Percentiles rank a stretch among this genome's conserved stretches.
phyloP scores from a whole-genome alignment of 2,329 filamentous ascomycete species.

The Purpureocillium lavendulum region DNA sequence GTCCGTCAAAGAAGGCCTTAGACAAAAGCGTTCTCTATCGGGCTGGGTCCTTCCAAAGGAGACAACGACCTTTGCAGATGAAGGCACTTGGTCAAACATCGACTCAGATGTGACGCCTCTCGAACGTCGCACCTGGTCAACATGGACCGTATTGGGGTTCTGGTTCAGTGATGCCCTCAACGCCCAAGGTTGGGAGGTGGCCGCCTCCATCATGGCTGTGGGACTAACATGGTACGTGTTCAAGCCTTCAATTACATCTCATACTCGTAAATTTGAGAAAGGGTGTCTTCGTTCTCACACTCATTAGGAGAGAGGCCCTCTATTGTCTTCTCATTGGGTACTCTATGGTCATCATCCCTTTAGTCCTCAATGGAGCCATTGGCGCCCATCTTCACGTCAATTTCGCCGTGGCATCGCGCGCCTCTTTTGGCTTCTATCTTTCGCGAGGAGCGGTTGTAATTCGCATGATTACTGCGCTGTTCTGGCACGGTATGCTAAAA shows the following conservation, averaged over 20 bases:
- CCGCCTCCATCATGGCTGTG: conserved; percentile 12
- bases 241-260: too few species aligned
- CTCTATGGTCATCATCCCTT: conserved; percentile 33
- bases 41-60: neutral
- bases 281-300: neutral
- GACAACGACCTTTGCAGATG: conserved; percentile 1
- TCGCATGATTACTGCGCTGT: conserved; percentile 35
- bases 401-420: conserved; percentile 25
- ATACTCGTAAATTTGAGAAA: too few species aligned
- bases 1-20: too few species aligned
- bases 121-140: conserved; percentile 12
- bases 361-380: conserved; percentile 28
- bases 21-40: neutral
- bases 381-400: conserved; percentile 23
- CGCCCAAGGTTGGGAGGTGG: conserved; percentile 14
- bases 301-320: conserved; percentile 34
- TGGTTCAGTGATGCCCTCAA: conserved; percentile 15
- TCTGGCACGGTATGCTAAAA: conserved; percentile 37
- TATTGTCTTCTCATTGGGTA: conserved; percentile 8
- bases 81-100: conserved; percentile 2
- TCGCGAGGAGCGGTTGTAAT: conserved; percentile 24
- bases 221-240: conserved; percentile 13
- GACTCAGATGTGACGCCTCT: conserved; percentile 5
- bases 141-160: conserved; percentile 14
- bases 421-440: conserved; percentile 28